Evolutionary conservation across 75 land plant genomes (phyloP).

Genomic region (Adiantum capillusveneris): DNA sequence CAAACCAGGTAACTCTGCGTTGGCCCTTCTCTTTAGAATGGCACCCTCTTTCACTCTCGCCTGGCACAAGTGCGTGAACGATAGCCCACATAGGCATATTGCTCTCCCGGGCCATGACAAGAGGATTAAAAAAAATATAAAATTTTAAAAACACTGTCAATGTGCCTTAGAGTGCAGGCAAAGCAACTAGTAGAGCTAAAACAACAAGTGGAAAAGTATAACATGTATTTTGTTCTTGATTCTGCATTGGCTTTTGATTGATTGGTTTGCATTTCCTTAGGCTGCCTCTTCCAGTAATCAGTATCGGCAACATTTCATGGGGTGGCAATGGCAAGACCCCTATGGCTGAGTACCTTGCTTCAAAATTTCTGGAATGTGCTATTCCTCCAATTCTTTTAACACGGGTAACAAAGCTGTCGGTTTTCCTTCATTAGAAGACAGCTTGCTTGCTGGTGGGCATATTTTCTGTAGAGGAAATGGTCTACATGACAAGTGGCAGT

Average conservation of each 20-base stretch:
- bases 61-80: too few relatives aligned
- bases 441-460: too few relatives aligned
- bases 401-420: slow-evolving; percentile 37
- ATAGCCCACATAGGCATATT: too few relatives aligned
- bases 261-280: slow-evolving; percentile 21
- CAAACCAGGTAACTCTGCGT: slow-evolving; percentile 8
- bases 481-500: not conserved
- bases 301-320: slow-evolving; percentile 99
- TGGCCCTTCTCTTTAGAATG: not conserved
- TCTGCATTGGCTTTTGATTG: too few relatives aligned
- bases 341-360: slow-evolving; percentile 77
- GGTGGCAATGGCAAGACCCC: slow-evolving; percentile 99
- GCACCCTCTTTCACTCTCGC: not conserved
- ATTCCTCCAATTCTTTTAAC: slow-evolving; percentile 78
- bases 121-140: too few relatives aligned
- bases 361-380: slow-evolving; percentile 30
- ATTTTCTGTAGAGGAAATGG: too few relatives aligned
- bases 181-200: too few relatives aligned
- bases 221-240: too few relatives aligned
- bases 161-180: too few relatives aligned
- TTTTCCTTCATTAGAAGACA: slow-evolving; percentile 2
- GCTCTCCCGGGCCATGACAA: too few relatives aligned
- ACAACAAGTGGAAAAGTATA: too few relatives aligned
- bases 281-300: slow-evolving; percentile 86
- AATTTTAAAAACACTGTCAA: too few relatives aligned